phyloP scores from a whole-genome alignment of 768 basidiomycete genomes.

The Tephrocybe sp. region DNA sequence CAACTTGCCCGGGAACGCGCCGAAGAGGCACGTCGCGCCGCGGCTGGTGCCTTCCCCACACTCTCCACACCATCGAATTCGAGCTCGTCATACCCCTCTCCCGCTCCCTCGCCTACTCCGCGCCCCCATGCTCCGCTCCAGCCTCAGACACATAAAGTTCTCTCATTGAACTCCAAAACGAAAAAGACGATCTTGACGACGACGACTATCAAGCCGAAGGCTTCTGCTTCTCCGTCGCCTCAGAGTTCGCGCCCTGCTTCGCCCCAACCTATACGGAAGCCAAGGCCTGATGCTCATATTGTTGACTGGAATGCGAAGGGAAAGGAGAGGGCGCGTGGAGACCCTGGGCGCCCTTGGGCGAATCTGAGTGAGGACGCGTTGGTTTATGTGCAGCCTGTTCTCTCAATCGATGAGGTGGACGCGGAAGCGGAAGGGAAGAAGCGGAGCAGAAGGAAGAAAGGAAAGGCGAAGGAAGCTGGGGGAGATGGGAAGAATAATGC shows the following conservation, averaged over 20 bases:
- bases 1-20: slow-evolving; percentile 45
- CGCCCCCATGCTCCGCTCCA: slow-evolving; percentile 14
- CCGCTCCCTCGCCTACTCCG: slow-evolving; percentile 6
- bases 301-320: slow-evolving; percentile 25
- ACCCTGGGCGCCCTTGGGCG: slow-evolving; percentile 40
- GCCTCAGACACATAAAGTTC: slow-evolving; percentile 45
- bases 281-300: slow-evolving; percentile 35
- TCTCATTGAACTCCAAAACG: slow-evolving; percentile 55
- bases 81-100: slow-evolving; percentile 4
- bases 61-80: slow-evolving; percentile 31
- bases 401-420: slow-evolving; percentile 7
- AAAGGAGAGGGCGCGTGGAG: slow-evolving; percentile 28
- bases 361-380: slow-evolving; percentile 35
- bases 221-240: slow-evolving; percentile 15
- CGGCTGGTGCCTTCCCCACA: slow-evolving; percentile 63
- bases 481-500: slow-evolving; percentile 9
- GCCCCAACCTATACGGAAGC: slow-evolving; percentile 34
- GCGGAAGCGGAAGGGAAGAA: slow-evolving; percentile 1
- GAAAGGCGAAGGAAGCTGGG: slow-evolving; percentile 7
- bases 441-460: slow-evolving; percentile 9
- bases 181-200: slow-evolving; percentile 56
- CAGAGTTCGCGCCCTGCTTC: slow-evolving; percentile 32
- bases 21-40: slow-evolving; percentile 46
- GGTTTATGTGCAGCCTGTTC: slow-evolving; percentile 35
- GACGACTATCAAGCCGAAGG: slow-evolving; percentile 38